A percentile compares a stretch with the other conserved stretches of the same genome.
phyloP scores from a whole-genome alignment of 345 rosid species.

The Lepidium aucheri region DNA sequence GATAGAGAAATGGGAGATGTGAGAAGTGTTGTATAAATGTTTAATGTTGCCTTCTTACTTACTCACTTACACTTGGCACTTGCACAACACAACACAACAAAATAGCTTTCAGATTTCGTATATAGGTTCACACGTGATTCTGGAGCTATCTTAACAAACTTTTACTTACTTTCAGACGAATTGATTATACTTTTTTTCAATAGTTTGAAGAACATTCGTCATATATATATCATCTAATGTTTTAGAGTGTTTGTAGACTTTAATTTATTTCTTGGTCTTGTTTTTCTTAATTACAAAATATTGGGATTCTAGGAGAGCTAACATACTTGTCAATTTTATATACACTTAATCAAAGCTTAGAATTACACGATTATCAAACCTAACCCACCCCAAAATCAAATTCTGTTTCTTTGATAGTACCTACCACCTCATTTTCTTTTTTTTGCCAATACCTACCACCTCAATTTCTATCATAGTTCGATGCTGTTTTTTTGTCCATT shows the following conservation, averaged over 20 bases:
- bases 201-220: too few species aligned
- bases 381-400: slow-evolving; percentile 7
- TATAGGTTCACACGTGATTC: too few species aligned
- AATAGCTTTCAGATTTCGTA: too few species aligned
- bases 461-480: not conserved
- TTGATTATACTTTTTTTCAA: too few species aligned
- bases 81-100: too few species aligned
- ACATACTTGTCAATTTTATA: not conserved
- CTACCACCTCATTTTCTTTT: not conserved
- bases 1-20: not conserved
- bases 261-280: too few species aligned
- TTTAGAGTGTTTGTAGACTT: too few species aligned
- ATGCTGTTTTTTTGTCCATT: too few species aligned
- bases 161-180: too few species aligned
- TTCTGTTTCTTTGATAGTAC: slow-evolving; percentile 3
- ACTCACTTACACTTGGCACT: slow-evolving; percentile 9
- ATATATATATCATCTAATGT: too few species aligned
- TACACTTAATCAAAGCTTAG: not conserved
- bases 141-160: too few species aligned
- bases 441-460: slow-evolving; percentile 3
- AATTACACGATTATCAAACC: not conserved
- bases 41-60: not conserved
- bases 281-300: too few species aligned
- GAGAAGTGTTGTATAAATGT: slow-evolving; percentile 2
- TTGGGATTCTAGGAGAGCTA: not conserved